Evolutionary conservation across 345 rosid genomes (phyloP).

Genomic region (Ceriops decandra): DNA sequence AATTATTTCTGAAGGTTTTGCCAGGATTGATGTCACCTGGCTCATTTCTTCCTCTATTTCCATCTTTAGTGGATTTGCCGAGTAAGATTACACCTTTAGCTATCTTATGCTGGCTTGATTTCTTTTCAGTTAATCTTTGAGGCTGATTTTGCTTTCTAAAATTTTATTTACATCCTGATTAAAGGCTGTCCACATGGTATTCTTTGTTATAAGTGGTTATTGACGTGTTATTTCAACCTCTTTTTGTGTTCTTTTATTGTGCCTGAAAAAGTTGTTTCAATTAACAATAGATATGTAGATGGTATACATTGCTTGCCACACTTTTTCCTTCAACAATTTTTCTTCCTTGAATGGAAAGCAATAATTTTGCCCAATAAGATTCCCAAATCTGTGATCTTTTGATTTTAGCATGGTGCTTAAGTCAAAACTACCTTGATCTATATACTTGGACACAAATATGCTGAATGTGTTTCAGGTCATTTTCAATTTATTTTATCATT

Average conservation of each 20-base stretch:
- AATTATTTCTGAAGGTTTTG: slow-evolving; percentile 64
- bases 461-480: not conserved
- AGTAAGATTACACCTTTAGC: slow-evolving; percentile 39
- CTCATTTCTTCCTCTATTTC: slow-evolving; percentile 88
- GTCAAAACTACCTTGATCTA: not conserved
- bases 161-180: not conserved
- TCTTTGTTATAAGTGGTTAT: not conserved
- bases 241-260: not conserved
- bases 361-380: not conserved
- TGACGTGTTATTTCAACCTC: not conserved
- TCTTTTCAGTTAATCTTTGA: not conserved
- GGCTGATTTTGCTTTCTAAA: not conserved
- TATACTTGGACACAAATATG: not conserved
- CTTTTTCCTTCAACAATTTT: not conserved
- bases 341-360: not conserved
- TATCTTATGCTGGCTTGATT: not conserved
- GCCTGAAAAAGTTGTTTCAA: not conserved
- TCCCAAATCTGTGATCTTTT: not conserved
- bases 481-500: not conserved
- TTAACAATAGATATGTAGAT: not conserved
- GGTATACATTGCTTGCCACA: not conserved
- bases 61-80: slow-evolving; percentile 86
- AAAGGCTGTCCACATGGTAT: not conserved
- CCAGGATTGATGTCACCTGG: slow-evolving; percentile 80
- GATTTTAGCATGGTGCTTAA: not conserved